Base-by-base conservation (phyloP, 2,329 filamentous ascomycete species). In the Aspergillus fijiensis region DNA sequence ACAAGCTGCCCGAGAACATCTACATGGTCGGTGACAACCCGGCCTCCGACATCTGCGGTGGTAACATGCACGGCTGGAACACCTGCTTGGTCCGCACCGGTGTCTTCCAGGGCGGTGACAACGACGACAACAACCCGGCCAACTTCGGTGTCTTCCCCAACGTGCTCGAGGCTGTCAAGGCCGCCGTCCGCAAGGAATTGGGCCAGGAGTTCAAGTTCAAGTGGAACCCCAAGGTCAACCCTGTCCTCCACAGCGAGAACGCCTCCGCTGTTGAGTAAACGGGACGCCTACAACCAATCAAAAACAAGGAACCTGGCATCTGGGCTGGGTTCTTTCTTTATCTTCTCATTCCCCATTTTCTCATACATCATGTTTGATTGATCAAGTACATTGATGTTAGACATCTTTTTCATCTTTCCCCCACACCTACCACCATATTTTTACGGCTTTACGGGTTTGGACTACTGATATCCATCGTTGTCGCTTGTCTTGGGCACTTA, bases 1-100 rank as follows among this genome's bases (percentile, higher is more conserved):
- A 89, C 80, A 81, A 78, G 61, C 79, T 90, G 48, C 87, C 88
- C 4, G 74, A 85, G 73, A 89, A 90, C 77, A 81, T 90, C 74
- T 91, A 91, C 82, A 91, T 91, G 88, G 80, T 91, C 58, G 88
- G 88, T 65, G 88, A 91, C 76, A 91, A 90, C 79, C 88, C 88
- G 6, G 86, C 86, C 27, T 89, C 86, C 27, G 88, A 91, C 72
- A 90, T 91, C 69, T 82, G 89, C 64, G 89, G 89, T 63, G 89
- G 89, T 63, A 92, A 92, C 82, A 89, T 88, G 84, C 91, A 92
- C 76, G 88, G 88, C 61, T 92, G 89, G 89, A 92, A 92, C 78
- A 91, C 89, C 3, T 91, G 89, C 71, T 78, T 92, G 57, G 89
- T 92, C 59, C 85, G 89, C 71, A 92, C 89, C 0, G 89, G 89